Percentiles rank a stretch among this genome's conserved stretches.
phyloP scores from a whole-genome alignment of 2,329 filamentous ascomycete species.

The Xylariaceae sp. region DNA sequence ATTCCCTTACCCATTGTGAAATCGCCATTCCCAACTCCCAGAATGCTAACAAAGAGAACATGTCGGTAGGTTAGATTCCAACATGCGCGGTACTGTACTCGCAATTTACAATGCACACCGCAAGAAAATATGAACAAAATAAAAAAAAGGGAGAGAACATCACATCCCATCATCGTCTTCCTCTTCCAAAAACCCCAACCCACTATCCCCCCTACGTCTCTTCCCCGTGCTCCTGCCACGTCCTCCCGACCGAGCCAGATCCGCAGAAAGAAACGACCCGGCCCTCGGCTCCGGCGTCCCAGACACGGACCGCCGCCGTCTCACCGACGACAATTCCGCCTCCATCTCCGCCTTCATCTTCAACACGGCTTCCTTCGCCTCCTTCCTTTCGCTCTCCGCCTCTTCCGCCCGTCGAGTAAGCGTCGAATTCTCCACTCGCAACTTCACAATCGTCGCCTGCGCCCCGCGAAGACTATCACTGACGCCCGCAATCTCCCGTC shows the following conservation, averaged over 20 bases:
- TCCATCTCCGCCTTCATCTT: conserved; percentile 48
- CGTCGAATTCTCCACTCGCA: conserved; percentile 43
- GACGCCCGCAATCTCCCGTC: conserved; percentile 43
- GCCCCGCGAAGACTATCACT: conserved; percentile 38
- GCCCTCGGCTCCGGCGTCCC: conserved; percentile 13
- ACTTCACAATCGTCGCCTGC: conserved; percentile 39
- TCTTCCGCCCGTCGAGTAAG: conserved; percentile 33
- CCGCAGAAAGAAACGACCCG: conserved; percentile 6
- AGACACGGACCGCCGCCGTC: neutral
- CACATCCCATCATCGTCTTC: conserved; percentile 30
- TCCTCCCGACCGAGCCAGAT: conserved; percentile 7
- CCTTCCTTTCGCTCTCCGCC: conserved; percentile 36
- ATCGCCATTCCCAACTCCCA: too few relatives aligned
- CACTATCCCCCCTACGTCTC: conserved; percentile 49
- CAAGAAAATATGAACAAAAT: neutral
- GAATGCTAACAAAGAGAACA: too few relatives aligned
- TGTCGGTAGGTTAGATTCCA: too few relatives aligned
- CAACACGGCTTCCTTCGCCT: conserved; percentile 42
- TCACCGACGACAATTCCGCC: neutral
- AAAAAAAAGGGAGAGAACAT: neutral
- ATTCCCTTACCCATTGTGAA: too few relatives aligned
- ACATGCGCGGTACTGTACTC: too few relatives aligned
- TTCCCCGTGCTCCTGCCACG: conserved; percentile 34
- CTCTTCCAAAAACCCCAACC: conserved; percentile 50
- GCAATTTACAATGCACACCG: too few relatives aligned